Conservation (phyloP, 371 early-diverging fungal species). For the Mortierella sp. region DNA sequence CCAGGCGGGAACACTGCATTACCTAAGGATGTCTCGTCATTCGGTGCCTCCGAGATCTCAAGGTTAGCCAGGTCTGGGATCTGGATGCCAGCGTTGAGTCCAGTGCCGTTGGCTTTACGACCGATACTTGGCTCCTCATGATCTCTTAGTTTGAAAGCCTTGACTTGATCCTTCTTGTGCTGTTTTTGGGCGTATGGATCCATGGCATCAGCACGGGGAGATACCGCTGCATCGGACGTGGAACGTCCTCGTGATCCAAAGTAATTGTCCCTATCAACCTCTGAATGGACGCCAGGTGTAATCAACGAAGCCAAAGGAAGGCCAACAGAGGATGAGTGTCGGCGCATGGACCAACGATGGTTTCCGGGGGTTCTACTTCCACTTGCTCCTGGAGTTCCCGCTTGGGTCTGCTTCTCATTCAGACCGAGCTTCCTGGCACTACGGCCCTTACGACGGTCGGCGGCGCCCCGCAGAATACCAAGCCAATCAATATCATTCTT, state of each 20-base stretch:
- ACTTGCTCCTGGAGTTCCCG: constrained; percentile 62
- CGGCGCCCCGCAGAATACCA: constrained; percentile 66
- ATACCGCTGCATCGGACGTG: constrained; percentile 53
- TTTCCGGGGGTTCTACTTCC: constrained; percentile 61
- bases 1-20: constrained; percentile 12
- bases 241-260: constrained; percentile 34
- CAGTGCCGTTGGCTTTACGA: constrained; percentile 31
- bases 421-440: constrained; percentile 60
- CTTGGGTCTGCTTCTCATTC: constrained; percentile 61
- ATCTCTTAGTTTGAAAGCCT: constrained; percentile 63
- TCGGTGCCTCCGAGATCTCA: constrained; percentile 30
- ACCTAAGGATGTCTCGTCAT: constrained; percentile 10
- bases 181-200: constrained; percentile 20
- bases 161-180: constrained; percentile 18
- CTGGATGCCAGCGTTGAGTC: constrained; percentile 8
- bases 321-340: constrained; percentile 55
- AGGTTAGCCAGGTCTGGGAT: constrained; percentile 28
- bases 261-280: constrained; percentile 44
- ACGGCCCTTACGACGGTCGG: constrained; percentile 52
- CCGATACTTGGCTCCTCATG: constrained; percentile 54
- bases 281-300: constrained; percentile 36
- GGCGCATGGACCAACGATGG: constrained; percentile 54
- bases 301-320: constrained; percentile 33
- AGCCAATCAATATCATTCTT: constrained; percentile 81
- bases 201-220: constrained; percentile 34